Conservation (phyloP, 2,329 filamentous ascomycete genomes). For the Cladophialophora chaetospira region DNA sequence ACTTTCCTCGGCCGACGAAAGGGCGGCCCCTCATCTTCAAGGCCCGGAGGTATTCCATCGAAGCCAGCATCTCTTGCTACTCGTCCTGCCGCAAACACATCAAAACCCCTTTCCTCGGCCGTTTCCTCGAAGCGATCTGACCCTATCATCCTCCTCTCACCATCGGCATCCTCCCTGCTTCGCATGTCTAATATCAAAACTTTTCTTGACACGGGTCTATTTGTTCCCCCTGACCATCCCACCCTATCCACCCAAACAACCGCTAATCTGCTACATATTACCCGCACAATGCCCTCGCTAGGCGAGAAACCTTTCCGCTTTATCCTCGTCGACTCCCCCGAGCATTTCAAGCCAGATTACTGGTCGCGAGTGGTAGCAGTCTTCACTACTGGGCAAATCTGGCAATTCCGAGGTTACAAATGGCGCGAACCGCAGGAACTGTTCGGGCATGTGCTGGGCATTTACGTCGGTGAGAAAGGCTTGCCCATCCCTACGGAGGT, state of each 20-base stretch:
- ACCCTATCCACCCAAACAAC: slow-evolving; percentile 63
- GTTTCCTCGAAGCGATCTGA: slow-evolving; percentile 57
- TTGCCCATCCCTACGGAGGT: slow-evolving; percentile 78
- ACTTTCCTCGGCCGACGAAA: slow-evolving; percentile 67
- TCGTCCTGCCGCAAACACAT: slow-evolving; percentile 25
- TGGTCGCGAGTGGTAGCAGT: slow-evolving; percentile 94
- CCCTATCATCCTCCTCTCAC: slow-evolving; percentile 95
- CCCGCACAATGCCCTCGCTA: slow-evolving; percentile 68
- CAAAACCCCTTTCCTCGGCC: slow-evolving; percentile 32
- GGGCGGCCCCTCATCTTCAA: slow-evolving; percentile 44
- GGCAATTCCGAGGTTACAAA: slow-evolving; percentile 99
- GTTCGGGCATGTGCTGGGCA: slow-evolving; percentile 82
- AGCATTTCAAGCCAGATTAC: slow-evolving; percentile 97
- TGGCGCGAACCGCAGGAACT: slow-evolving; percentile 87
- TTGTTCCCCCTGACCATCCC: slow-evolving; percentile 70
- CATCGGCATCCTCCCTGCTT: slow-evolving; percentile 89
- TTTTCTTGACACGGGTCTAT: slow-evolving; percentile 84
- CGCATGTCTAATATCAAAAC: slow-evolving; percentile 95
- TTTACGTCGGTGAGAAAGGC: slow-evolving; percentile 89
- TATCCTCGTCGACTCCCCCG: slow-evolving; percentile 89
- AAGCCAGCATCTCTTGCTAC: slow-evolving; percentile 28
- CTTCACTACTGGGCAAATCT: slow-evolving; percentile 95
- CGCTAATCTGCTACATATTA: slow-evolving; percentile 82
- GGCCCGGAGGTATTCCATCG: slow-evolving; percentile 21
- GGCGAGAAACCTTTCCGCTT: slow-evolving; percentile 74